Base-by-base conservation (phyloP, 768 basidiomycete species). In the Kondoa malvinella region DNA sequence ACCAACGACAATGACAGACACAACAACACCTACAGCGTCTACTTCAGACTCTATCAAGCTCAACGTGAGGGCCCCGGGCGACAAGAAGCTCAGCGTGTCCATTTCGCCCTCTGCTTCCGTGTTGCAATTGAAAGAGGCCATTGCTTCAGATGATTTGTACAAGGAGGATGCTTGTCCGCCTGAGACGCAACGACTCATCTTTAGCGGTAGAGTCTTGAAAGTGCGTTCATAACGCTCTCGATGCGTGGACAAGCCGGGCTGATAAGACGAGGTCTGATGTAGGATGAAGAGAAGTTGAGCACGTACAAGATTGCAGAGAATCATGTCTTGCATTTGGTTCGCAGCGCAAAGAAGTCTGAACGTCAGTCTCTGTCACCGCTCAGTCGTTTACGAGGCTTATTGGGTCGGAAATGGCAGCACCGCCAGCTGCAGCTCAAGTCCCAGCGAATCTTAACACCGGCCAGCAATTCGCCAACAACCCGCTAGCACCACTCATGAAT, bases 291-390 rank as follows among this genome's bases (percentile, higher is more conserved):
- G 73, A 74, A 76, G 15, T 80, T 95, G 12, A 84, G 87, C 0
- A 80, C 81, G 4, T 95, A 95, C 83, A 94, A 95, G 81, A 91
- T 95, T 68, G 87, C 89, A 74, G 83, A 86, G 0, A 81, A 83
- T 1, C 88, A 95, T 76, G 92, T 90, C 0, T 84, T 92, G 56
- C 91, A 91, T 76, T 90, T 91, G 88, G 92, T 92, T 14, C 64
- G 64, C 64, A 34, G n/a, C 21, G 64, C 34, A 14, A 65, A 65
- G 64, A 34, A 65, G 64, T 40, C 32, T 14, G 64, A 65, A 21
- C 34, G 64, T 34, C 3, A 3, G 34, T 33, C 25, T 31, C 8
- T 8, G 21, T 67, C 31, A 12, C 57, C 4, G 15, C 4, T 34
- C n/a, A 59, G 34, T 21, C 21, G 4, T 4, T 56, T 26, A 34